Evolutionary conservation across 148 eudicot genomes (phyloP).

Genomic region (Agrostemma githago): DNA sequence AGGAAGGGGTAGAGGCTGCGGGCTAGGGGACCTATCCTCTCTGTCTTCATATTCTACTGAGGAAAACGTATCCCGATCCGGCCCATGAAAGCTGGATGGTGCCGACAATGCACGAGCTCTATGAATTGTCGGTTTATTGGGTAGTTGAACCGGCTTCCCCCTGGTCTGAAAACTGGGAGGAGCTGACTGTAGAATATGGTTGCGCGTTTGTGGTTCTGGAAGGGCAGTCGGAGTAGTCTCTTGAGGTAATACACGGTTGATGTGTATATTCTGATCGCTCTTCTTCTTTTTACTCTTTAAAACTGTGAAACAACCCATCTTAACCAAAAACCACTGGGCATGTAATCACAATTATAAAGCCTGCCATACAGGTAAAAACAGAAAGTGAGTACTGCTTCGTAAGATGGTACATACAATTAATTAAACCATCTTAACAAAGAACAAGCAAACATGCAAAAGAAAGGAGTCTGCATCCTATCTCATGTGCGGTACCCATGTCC

Average conservation of each 20-base stretch:
- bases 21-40: constrained; percentile 52
- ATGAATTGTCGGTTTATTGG: constrained; percentile 24
- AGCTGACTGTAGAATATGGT: constrained; percentile 67
- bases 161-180: constrained; percentile 78
- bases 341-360: constrained; percentile 20
- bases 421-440: not conserved
- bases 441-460: not conserved
- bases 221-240: constrained; percentile 62
- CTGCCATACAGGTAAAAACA: constrained; percentile 13
- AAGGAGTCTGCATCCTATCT: not conserved
- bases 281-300: constrained; percentile 82
- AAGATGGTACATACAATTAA: not conserved
- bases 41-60: constrained; percentile 61
- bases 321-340: constrained; percentile 29
- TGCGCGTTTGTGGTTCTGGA: constrained; percentile 58
- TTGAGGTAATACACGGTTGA: constrained; percentile 56
- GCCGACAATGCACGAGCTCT: constrained; percentile 47
- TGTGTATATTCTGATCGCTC: constrained; percentile 41
- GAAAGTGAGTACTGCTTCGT: constrained; percentile 1
- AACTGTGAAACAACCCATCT: constrained; percentile 84
- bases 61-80: constrained; percentile 54
- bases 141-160: constrained; percentile 44
- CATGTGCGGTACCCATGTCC: not conserved
- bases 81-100: constrained; percentile 10
- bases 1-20: constrained; percentile 97